phyloP scores from a whole-genome alignment of 768 basidiomycete species.

The Rhodotorula graminis region DNA sequence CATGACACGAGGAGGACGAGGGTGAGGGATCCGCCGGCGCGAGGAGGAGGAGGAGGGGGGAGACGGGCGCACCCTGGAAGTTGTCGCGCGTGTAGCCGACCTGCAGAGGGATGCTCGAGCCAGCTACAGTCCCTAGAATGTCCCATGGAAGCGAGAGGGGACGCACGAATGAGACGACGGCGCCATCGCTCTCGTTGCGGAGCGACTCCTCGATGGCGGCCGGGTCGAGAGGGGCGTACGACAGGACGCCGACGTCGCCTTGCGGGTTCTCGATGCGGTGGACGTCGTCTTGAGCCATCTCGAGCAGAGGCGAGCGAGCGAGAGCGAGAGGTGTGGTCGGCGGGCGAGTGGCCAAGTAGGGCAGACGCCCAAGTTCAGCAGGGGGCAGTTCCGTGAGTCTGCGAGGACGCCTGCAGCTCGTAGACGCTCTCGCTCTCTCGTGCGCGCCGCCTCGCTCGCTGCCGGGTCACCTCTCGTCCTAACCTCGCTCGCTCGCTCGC shows the following conservation, averaged over 20 bases:
- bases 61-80: conserved; percentile 60
- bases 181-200: conserved; percentile 62
- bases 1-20: too few relatives aligned
- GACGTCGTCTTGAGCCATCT: neutral
- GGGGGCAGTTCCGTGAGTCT: too few relatives aligned
- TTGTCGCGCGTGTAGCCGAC: conserved; percentile 79
- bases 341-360: too few relatives aligned
- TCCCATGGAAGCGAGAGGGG: too few relatives aligned
- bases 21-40: too few relatives aligned
- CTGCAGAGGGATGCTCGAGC: neutral
- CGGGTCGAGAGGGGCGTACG: conserved; percentile 59
- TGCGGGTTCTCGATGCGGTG: conserved; percentile 45
- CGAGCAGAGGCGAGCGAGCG: neutral
- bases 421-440: neutral
- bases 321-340: neutral
- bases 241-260: conserved; percentile 57
- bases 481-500: neutral
- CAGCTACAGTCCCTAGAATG: too few relatives aligned
- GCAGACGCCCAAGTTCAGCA: too few relatives aligned
- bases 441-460: too few relatives aligned
- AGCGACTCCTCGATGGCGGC: conserved; percentile 61
- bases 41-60: neutral
- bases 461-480: too few relatives aligned
- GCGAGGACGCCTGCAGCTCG: too few relatives aligned
- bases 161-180: conserved; percentile 61